Evolutionary conservation across 176 grass and related monocot genomes (phyloP).

Genomic region (Poa pratensis): DNA sequence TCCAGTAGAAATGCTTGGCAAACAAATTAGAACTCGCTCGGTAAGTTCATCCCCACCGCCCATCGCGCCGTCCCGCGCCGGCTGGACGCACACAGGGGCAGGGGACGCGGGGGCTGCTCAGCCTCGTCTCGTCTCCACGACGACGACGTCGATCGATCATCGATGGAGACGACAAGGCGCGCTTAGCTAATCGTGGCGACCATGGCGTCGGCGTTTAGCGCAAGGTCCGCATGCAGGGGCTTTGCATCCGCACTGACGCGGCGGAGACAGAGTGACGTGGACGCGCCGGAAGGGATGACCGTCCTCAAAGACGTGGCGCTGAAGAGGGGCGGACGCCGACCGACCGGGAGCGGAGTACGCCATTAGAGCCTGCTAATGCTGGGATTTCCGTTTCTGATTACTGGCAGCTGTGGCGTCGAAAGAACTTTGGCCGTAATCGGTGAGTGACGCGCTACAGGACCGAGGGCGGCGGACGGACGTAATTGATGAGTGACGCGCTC

Average conservation of each 20-base stretch:
- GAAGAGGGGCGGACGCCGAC: background rate
- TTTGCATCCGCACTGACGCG: background rate
- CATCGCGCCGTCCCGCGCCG: background rate
- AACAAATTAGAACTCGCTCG: too few species aligned
- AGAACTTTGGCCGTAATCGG: background rate
- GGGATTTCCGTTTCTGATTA: background rate
- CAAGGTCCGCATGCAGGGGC: background rate
- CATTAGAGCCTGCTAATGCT: background rate
- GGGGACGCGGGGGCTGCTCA: background rate
- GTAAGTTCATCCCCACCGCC: background rate
- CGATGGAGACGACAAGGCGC: background rate
- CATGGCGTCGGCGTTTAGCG: background rate
- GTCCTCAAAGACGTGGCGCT: background rate
- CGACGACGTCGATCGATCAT: background rate
- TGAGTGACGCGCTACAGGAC: background rate
- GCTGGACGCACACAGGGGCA: background rate
- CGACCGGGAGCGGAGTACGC: background rate
- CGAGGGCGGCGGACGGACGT: constrained; percentile 6
- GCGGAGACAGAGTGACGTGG: background rate
- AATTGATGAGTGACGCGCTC: background rate
- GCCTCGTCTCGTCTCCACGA: background rate
- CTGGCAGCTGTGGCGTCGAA: background rate
- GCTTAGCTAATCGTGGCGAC: background rate
- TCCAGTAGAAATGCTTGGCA: background rate
- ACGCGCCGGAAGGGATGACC: background rate